Conservation (phyloP, 176 grass and related monocot species). For the Oryza coarctata region DNA sequence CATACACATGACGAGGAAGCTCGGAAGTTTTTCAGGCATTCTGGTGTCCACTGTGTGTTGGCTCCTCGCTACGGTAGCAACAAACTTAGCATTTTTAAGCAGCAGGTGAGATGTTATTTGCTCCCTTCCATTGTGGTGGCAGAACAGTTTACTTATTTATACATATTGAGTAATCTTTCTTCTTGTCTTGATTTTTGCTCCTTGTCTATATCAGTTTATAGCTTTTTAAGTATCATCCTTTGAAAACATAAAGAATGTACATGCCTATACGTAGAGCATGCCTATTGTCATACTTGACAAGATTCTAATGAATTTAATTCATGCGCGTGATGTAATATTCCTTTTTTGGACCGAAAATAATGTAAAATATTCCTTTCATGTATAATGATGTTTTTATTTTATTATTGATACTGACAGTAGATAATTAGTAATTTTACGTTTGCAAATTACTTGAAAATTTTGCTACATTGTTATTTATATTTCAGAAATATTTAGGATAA, state of each 20-base stretch:
- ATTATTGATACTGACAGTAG: too few species aligned
- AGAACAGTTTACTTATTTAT: neutral
- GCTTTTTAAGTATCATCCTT: neutral
- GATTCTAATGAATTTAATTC: neutral
- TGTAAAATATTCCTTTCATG: neutral
- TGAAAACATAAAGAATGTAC: neutral
- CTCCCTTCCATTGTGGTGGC: conserved; percentile 9
- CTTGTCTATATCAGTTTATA: neutral
- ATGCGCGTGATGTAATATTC: too few species aligned
- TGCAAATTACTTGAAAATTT: neutral
- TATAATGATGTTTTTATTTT: neutral
- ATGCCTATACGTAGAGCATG: neutral
- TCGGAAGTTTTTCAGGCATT: conserved; percentile 86
- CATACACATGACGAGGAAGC: conserved; percentile 96
- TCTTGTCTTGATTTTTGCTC: neutral
- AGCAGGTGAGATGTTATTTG: conserved; percentile 65
- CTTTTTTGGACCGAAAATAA: too few species aligned
- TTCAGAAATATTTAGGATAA: neutral
- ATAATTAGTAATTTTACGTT: too few species aligned
- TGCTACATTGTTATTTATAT: too few species aligned
- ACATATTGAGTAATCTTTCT: neutral
- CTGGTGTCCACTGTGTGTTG: conserved; percentile 83
- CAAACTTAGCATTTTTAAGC: conserved; percentile 99
- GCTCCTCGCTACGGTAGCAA: conserved; percentile 90
- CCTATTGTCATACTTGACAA: neutral